Base-by-base conservation (phyloP, 2,329 filamentous ascomycete species). In the Ophiostoma ulmi region DNA sequence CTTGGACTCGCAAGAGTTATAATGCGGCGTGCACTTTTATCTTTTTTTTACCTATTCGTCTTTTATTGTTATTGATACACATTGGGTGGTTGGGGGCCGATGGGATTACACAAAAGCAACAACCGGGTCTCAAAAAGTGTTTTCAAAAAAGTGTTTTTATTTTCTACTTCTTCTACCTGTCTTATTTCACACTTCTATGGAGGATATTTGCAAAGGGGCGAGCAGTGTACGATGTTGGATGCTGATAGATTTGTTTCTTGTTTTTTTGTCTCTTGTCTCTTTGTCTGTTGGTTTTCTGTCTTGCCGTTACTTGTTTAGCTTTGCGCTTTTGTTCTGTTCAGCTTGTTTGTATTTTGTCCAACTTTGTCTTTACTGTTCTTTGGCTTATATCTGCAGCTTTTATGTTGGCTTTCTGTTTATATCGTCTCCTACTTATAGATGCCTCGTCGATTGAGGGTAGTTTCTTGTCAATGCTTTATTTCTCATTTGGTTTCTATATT, bases 31-130 rank as follows among this genome's bases (percentile, higher is more conserved):
- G 20, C 58, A 63, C 31, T 31, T 31, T 31, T 31, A 5, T 26
- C 22, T 63, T 63, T 63, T 35, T 13, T 63, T 35, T 13, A 10
- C 11, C 22, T 22, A 3, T 38, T 65, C 31, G 38, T 3, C 31
- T 44, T 14, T 64, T 39, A 64, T 13, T 39, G 35, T 65, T 38
- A 38, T 67, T 67, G 65, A 67, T 67, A 67, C 65, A 67, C 65
- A 41, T 35, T 67, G 65, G 65, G 39, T 67, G 65, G 65, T 67
- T 67, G 20, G 44, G 44, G 65, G 65, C 65, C 65, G 65, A 26
- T 67, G 65, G 65, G 36, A 65, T 35, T 48, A 67, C 39, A 67
- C 65, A 67, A 67, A 67, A 67, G 65, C 65, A 67, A 67, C 65
- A 67, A 67, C 65, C 65, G 65, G 65, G 65, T 67, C 65, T 67